Conservation (phyloP, 2,329 filamentous ascomycete species). For the Trichoderma harzianum region DNA sequence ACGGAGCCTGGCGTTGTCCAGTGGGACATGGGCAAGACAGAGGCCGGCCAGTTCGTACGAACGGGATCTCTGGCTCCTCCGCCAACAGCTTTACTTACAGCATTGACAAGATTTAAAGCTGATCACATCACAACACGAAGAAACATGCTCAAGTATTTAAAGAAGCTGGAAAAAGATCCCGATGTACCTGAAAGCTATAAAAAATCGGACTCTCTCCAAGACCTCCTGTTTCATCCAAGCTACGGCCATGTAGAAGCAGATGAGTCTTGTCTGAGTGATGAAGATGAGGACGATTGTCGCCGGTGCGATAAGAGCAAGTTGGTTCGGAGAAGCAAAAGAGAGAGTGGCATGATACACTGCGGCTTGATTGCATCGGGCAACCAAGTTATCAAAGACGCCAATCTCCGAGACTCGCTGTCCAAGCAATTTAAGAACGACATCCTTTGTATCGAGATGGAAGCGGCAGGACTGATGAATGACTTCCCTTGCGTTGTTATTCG, state of each 20-base stretch:
- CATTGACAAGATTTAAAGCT: not conserved
- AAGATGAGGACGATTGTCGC: not conserved
- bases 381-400: constrained; percentile 35
- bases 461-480: constrained; percentile 27
- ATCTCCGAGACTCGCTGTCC: constrained; percentile 29
- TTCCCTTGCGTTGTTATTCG: constrained; percentile 36
- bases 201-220: not conserved
- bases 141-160: not conserved
- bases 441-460: constrained; percentile 33
- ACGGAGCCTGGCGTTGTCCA: constrained; percentile 5
- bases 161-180: not conserved
- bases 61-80: not conserved
- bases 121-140: not conserved
- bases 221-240: not conserved
- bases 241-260: not conserved
- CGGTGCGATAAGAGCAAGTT: not conserved
- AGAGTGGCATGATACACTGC: constrained; percentile 20
- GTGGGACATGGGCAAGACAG: not conserved
- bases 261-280: not conserved
- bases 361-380: constrained; percentile 32
- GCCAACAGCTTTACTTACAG: not conserved
- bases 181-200: not conserved
- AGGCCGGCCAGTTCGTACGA: not conserved
- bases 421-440: constrained; percentile 13
- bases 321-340: not conserved